Evolutionary conservation across 306 rosid genomes (phyloP).

Genomic region (Trifolium repens): DNA sequence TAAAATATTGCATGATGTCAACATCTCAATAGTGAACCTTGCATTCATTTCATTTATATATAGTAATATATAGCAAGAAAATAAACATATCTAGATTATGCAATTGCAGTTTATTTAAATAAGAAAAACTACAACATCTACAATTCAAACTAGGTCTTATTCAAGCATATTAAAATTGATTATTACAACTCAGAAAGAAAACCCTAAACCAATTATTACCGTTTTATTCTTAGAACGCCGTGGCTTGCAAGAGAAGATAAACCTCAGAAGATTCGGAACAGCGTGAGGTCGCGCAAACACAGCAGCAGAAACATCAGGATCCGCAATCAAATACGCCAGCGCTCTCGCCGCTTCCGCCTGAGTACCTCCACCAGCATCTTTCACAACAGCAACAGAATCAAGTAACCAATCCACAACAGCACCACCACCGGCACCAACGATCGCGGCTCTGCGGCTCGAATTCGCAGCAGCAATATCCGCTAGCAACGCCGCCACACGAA

Average conservation of each 20-base stretch:
- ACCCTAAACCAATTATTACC: conserved; percentile 38
- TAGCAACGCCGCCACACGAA: conserved; percentile 86
- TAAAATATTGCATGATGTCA: conserved; percentile 43
- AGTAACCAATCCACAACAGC: conserved; percentile 95
- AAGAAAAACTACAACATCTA: not conserved
- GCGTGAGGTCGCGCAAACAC: conserved; percentile 88
- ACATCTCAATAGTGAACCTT: conserved; percentile 33
- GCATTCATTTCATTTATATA: conserved; percentile 16
- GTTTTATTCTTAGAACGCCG: conserved; percentile 70
- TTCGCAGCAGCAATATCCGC: conserved; percentile 89
- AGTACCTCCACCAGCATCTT: conserved; percentile 67
- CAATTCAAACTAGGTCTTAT: conserved; percentile 19
- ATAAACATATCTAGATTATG: conserved; percentile 14
- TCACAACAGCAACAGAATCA: conserved; percentile 78
- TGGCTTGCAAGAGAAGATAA: conserved; percentile 93
- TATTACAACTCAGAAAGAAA: conserved; percentile 4
- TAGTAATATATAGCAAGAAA: conserved; percentile 25
- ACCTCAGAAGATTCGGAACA: conserved; percentile 81
- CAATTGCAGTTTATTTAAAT: not conserved
- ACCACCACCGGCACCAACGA: conserved; percentile 90
- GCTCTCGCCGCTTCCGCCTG: conserved; percentile 98
- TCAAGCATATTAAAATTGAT: conserved; percentile 5
- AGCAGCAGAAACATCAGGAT: conserved; percentile 75
- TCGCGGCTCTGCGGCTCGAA: conserved; percentile 76
- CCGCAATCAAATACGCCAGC: conserved; percentile 84